Evolutionary conservation across 345 rosid genomes (phyloP), one percentile per base, ranked within the genome.

Genomic region (Heritiera fomes): DNA sequence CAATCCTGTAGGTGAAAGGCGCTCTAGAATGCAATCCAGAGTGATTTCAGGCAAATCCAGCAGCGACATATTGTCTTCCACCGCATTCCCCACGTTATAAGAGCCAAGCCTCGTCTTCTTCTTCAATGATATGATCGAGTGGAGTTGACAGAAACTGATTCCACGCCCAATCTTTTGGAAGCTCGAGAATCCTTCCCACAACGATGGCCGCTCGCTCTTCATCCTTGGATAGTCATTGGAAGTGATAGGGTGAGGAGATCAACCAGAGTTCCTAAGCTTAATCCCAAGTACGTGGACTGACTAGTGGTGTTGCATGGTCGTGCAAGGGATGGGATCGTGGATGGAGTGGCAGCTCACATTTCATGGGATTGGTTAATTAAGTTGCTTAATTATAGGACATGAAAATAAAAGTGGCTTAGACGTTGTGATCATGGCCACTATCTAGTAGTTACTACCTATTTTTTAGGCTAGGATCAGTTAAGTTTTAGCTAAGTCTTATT

Each of bases 31-130:
- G 85, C 87, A 85, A 15, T 95, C 99, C 75, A 95, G 76, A 14
- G 93, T 80, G 78, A 93, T 75, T 3, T 92, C 99, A 18, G 98
- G 98, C 90, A 95, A 88, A 82, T 92, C 98, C 78, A 95, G 58
- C 15, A 93, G 81, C 14, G 90, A 83, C 76, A 84, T 75, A 82
- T 18, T 79, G 45, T 78, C 84, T 75, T 84, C 85, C 49, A 76
- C 81, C 20, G 20, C 75, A 41, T 71, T 82, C 53, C 83, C 87
- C 30, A 75, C 30, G 53, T 77, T 72, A 59, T 23, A 23, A 23
- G 78, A 41, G 40, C 58, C 45, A 47, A 75, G 6, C 76, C 14
- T 40, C 80, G 50, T 73, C 58, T 78, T 76, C 64, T 79, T 85
- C 81, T 80, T 79, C 61, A 75, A 11, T 28, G 82, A 63, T 71